These are phyloP conservation scores for Euphorbia schlechtendalii DNA, from an alignment of 441 rosid genomes.

Conservation along the genomic window DNA sequence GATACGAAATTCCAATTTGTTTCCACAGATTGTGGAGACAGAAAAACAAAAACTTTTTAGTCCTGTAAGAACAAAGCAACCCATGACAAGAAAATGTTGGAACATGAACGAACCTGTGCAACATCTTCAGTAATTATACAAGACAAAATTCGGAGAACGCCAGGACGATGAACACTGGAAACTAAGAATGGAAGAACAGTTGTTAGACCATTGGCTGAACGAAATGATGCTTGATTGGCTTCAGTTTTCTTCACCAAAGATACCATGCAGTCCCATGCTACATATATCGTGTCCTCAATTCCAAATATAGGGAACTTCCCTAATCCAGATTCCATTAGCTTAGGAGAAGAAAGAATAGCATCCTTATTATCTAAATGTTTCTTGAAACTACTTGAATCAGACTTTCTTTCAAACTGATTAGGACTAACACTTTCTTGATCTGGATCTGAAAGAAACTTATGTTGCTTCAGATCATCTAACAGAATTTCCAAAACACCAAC, in stretches of 20 bases:
- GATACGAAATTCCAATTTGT: neutral
- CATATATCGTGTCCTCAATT: constrained; percentile 68
- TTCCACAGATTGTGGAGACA: neutral
- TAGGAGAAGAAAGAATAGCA: constrained; percentile 88
- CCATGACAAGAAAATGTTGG: constrained; percentile 10
- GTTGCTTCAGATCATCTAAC: constrained; percentile 94
- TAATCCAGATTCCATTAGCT: constrained; percentile 74
- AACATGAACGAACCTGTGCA: constrained; percentile 58
- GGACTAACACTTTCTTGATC: constrained; percentile 45
- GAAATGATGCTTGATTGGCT: constrained; percentile 83
- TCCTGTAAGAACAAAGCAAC: constrained; percentile 14
- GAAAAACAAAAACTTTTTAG: too few species aligned
- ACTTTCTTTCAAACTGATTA: constrained; percentile 53
- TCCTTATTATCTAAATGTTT: constrained; percentile 79
- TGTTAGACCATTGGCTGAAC: constrained; percentile 83
- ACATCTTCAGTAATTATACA: constrained; percentile 95
- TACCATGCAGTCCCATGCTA: constrained; percentile 98
- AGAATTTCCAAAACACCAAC: constrained; percentile 97
- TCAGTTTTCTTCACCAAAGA: constrained; percentile 97
- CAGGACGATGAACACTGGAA: constrained; percentile 77
- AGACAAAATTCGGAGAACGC: constrained; percentile 87
- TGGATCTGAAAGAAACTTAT: constrained; percentile 81
- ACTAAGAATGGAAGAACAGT: constrained; percentile 88
- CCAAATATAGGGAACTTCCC: constrained; percentile 84
- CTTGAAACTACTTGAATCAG: constrained; percentile 81